Evolutionary conservation across 352 stramenopile species (phyloP), one percentile per base, ranked within the genome.

Genomic region (Globisporangium takayamanum): DNA sequence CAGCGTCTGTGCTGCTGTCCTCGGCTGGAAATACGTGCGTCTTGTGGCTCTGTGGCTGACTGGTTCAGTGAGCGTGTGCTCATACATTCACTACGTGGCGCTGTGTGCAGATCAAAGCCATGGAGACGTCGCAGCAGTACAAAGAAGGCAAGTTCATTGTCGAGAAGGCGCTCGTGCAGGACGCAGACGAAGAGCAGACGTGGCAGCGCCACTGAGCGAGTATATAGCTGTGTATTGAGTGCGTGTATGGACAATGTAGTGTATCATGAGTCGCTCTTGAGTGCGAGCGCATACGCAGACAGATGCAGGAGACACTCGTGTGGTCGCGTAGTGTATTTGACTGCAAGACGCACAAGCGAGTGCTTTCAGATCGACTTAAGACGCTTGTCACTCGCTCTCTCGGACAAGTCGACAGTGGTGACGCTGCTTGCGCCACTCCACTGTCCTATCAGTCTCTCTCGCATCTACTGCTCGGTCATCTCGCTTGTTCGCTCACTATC

Each of bases 111-210:
- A 60, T 92, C 59, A 87, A 86, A 48, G 83, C 83, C 28, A 90
- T 89, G 78, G 83, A 92, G 70, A 50, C 53, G 44, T 85, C 83
- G 50, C 83, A 92, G 67, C 87, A 87, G 65, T 92, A 92, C 80
- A 92, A 90, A 59, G 83, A 92, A 72, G 83, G 80, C 62, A 89
- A 87, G 64, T 92, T 85, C 56, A 89, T 90, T 57, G 83, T 92
- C 70, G 83, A 92, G 64, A 67, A 79, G 22, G 76, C 78, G 36
- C 66, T 90, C n/a, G 76, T 92, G 18, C 67, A 88, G 50, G 80
- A 92, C 53, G 77, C 84, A 41, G 59, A 50, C 20, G 77, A 88
- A 60, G 78, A 87, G 53, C 53, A 68, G n/a, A 53, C 56, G 49
- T 86, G 74, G 74, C 55, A 78, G 41, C 69, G 63, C 12, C 59